phyloP scores from a whole-genome alignment of 805 yeast genomes.

The Ogataea nitratoaversa region DNA sequence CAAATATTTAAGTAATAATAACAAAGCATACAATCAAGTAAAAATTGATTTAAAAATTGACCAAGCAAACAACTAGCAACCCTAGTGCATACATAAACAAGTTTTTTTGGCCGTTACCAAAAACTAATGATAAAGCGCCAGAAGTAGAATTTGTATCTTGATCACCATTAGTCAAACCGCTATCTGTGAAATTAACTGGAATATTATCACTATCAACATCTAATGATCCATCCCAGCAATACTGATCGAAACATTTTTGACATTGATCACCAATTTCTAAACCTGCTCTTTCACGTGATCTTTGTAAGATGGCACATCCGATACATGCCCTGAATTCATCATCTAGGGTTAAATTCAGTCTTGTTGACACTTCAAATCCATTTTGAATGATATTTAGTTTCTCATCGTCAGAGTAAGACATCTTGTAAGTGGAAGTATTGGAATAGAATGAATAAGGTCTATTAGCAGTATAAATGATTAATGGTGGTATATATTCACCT shows the following conservation, averaged over 20 bases:
- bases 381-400: conserved; percentile 59
- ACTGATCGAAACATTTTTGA: conserved; percentile 59
- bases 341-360: conserved; percentile 64
- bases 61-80: conserved; percentile 9
- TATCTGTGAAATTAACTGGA: conserved; percentile 36
- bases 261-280: conserved; percentile 65
- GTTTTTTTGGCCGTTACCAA: background rate
- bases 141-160: conserved; percentile 24
- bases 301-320: conserved; percentile 77
- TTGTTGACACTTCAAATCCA: conserved; percentile 68
- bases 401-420: conserved; percentile 57
- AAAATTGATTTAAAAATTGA: conserved; percentile 15
- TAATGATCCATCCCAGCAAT: conserved; percentile 52
- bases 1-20: too few species aligned
- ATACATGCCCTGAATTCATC: conserved; percentile 68
- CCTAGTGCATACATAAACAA: conserved; percentile 3
- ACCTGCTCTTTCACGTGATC: conserved; percentile 68
- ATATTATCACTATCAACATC: conserved; percentile 10
- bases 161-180: conserved; percentile 33
- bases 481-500: conserved; percentile 52
- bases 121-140: conserved; percentile 10
- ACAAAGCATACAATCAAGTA: too few species aligned
- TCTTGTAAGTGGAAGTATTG: conserved; percentile 69
- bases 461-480: conserved; percentile 76
- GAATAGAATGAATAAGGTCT: conserved; percentile 59